phyloP scores from a whole-genome alignment of 139 green algal genomes.

The Tetradesmus lagerheimii region DNA sequence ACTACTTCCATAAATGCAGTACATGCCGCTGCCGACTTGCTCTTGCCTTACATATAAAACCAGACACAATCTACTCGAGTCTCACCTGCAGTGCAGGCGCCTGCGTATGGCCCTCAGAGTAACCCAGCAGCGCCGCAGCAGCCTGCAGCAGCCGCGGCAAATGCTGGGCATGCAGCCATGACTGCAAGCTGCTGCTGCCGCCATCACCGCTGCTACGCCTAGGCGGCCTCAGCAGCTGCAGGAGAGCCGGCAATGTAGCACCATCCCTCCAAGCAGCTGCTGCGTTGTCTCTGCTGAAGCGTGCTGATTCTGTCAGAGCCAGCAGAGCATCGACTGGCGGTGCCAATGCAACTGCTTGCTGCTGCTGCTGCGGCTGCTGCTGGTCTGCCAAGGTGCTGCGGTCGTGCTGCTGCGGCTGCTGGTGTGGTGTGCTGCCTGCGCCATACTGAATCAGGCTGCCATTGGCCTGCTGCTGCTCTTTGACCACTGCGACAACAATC shows the following conservation, averaged over 20 bases:
- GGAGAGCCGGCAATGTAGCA: neutral
- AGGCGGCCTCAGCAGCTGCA: constrained; percentile 17
- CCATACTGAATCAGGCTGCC: constrained; percentile 15
- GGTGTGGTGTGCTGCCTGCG: neutral
- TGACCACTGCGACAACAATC: constrained; percentile 3
- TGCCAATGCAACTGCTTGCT: neutral
- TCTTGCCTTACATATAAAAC: too few relatives aligned
- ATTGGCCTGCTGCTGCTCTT: constrained; percentile 40
- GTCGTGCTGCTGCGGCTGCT: constrained; percentile 10
- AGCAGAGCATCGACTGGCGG: constrained; percentile 25
- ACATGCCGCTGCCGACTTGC: too few relatives aligned
- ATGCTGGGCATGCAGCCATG: neutral
- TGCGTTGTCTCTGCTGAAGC: constrained; percentile 5
- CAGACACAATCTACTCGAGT: too few relatives aligned
- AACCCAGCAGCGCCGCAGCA: neutral
- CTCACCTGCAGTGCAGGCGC: neutral
- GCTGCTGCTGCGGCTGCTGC: constrained; percentile 8
- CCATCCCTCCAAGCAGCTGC: constrained; percentile 31
- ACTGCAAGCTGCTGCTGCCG: neutral
- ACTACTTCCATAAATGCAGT: too few relatives aligned
- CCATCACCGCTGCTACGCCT: neutral
- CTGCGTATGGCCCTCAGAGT: constrained; percentile 5
- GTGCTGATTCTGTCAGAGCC: neutral
- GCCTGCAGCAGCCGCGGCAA: constrained; percentile 4
- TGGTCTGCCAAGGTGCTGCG: neutral